A percentile compares a stretch with the other conserved stretches of the same genome.
Conservation (phyloP, 805 yeast genomes). For the Metschnikowia noctiluminum region DNA sequence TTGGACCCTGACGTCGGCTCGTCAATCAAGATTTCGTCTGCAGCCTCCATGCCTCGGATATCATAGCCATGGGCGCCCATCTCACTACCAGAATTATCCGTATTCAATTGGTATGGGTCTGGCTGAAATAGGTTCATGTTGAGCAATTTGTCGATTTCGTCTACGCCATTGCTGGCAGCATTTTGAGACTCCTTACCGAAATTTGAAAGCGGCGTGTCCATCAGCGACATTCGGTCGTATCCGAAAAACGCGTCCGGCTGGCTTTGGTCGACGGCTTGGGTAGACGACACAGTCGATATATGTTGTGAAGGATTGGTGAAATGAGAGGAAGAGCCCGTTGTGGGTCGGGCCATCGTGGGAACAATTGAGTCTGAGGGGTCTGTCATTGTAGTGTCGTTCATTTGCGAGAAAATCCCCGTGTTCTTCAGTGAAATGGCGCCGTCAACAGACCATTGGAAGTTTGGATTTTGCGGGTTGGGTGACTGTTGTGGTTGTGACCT, state of each 20-base stretch:
- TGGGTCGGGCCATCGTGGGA: not conserved
- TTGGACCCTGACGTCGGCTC: constrained; percentile 17
- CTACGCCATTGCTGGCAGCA: constrained; percentile 20
- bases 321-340: not conserved
- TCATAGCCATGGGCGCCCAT: constrained; percentile 8
- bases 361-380: not conserved
- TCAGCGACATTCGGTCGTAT: constrained; percentile 2
- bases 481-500: not conserved
- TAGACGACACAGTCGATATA: not conserved
- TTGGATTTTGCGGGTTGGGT: not conserved
- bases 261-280: not conserved
- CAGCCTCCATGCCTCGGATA: constrained; percentile 23
- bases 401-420: constrained; percentile 10
- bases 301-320: not conserved
- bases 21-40: constrained; percentile 32
- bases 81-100: constrained; percentile 9
- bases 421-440: constrained; percentile 10
- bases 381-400: constrained; percentile 3
- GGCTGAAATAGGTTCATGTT: constrained; percentile 39
- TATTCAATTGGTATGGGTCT: constrained; percentile 29
- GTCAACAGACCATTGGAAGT: constrained; percentile 11
- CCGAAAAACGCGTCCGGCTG: constrained; percentile 7
- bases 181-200: constrained; percentile 2
- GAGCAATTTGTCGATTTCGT: constrained; percentile 39
- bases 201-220: constrained; percentile 2